Percentiles rank a stretch among this genome's conserved stretches.
Evolutionary conservation across 257 asterid species (phyloP).

Genomic region (Solanum gandarillasii): DNA sequence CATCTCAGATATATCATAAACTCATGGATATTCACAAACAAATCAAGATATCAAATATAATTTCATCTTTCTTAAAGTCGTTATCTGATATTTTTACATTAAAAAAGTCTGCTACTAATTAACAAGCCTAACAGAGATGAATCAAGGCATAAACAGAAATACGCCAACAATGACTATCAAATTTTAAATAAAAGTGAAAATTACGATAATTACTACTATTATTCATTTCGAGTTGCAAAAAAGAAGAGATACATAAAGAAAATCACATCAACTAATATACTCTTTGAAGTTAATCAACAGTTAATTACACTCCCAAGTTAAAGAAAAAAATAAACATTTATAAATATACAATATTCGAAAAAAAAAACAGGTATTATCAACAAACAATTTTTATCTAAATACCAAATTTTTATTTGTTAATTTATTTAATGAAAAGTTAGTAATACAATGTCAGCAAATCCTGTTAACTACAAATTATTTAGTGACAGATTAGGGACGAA

Average conservation of each 20-base stretch:
- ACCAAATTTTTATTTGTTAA: neutral
- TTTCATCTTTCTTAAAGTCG: neutral
- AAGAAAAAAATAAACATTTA: no score
- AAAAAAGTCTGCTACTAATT: no score
- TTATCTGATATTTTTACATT: neutral
- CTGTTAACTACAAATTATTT: neutral
- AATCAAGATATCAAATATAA: neutral
- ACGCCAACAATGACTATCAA: neutral
- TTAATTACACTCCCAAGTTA: neutral
- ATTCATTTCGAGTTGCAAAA: neutral
- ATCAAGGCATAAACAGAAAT: no score
- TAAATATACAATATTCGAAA: neutral
- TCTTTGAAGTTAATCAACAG: neutral
- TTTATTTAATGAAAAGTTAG: neutral
- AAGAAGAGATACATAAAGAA: no score
- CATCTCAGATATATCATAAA: neutral
- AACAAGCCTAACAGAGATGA: neutral
- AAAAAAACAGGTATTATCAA: neutral
- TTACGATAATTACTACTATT: no score
- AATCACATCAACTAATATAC: neutral
- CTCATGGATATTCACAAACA: neutral
- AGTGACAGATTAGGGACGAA: neutral
- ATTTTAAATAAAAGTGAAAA: no score
- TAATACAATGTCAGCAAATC: neutral
- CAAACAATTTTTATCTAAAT: neutral